Evolutionary conservation across 345 rosid species (phyloP).

Genomic region (Salix udensis): DNA sequence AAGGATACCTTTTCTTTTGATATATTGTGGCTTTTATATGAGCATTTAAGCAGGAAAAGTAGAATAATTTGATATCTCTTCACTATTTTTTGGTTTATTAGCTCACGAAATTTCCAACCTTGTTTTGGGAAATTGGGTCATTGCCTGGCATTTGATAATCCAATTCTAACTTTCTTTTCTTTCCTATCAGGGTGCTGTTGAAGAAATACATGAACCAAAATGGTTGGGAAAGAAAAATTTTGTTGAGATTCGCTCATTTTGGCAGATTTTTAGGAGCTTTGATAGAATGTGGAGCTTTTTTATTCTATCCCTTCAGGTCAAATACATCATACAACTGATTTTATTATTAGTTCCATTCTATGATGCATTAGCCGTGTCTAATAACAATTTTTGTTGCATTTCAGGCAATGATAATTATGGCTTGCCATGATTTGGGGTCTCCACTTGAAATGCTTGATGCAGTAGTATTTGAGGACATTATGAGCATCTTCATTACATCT

Average conservation of each 20-base stretch:
- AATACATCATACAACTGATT: background rate
- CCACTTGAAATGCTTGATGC: slow-evolving; percentile 76
- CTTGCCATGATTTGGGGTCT: slow-evolving; percentile 86
- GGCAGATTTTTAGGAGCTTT: slow-evolving; percentile 97
- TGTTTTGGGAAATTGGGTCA: background rate
- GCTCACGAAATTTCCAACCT: background rate
- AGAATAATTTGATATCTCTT: background rate
- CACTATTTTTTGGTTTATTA: background rate
- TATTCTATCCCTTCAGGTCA: slow-evolving; percentile 83
- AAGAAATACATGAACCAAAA: slow-evolving; percentile 40
- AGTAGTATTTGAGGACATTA: slow-evolving; percentile 69
- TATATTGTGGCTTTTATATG: background rate
- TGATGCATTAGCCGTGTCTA: background rate
- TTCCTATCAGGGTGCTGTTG: slow-evolving; percentile 40
- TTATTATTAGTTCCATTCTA: background rate
- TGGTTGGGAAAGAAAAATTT: slow-evolving; percentile 93
- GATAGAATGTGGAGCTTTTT: slow-evolving; percentile 96
- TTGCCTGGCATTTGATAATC: background rate
- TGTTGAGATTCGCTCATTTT: slow-evolving; percentile 88
- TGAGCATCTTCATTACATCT: slow-evolving; percentile 91
- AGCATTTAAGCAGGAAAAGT: background rate
- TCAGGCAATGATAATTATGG: slow-evolving; percentile 94
- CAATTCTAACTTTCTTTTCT: slow-evolving; percentile 6
- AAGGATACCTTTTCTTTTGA: background rate
- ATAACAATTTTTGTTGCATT: slow-evolving; percentile 15